Conservation (phyloP, 164 flowering plant genomes). For the Warburgia ugandensis region DNA sequence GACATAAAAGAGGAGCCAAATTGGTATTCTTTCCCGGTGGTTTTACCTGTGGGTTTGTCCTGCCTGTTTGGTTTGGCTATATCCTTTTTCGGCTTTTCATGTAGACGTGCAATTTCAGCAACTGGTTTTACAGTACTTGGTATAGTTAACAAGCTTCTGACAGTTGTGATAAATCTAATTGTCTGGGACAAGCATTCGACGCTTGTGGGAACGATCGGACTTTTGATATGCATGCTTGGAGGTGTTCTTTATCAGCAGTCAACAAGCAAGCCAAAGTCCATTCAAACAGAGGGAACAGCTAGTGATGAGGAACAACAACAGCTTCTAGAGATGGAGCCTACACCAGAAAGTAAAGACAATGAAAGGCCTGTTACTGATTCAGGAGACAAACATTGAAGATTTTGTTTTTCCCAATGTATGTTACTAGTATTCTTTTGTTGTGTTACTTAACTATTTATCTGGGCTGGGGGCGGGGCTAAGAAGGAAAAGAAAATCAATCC, state of each 20-base stretch:
- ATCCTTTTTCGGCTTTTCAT: conserved; percentile 92
- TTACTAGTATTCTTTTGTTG: too few species aligned
- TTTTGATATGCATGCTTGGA: conserved; percentile 85
- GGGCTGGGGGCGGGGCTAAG: too few species aligned
- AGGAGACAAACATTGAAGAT: conserved; percentile 24
- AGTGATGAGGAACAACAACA: conserved; percentile 45
- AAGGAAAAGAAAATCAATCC: too few species aligned
- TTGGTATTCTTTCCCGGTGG: conserved; percentile 67
- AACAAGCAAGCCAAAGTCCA: conserved; percentile 48
- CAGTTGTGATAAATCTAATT: conserved; percentile 75
- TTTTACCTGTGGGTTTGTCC: conserved; percentile 77
- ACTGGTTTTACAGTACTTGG: conserved; percentile 95
- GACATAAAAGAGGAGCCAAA: conserved; percentile 64
- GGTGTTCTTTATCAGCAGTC: conserved; percentile 90
- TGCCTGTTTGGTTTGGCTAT: conserved; percentile 85
- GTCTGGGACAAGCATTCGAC: conserved; percentile 96
- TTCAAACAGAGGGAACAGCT: conserved; percentile 28
- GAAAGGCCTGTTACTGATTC: conserved; percentile 20
- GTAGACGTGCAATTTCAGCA: conserved; percentile 86
- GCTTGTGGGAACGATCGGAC: conserved; percentile 69
- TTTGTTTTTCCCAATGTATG: too few species aligned
- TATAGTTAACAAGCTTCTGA: conserved; percentile 81
- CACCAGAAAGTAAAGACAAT: conserved; percentile 13
- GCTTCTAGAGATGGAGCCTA: conserved; percentile 59
- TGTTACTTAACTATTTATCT: too few species aligned